Evolutionary conservation across 169 alveolate genomes (phyloP).

Genomic region (Eimeria tenella): DNA sequence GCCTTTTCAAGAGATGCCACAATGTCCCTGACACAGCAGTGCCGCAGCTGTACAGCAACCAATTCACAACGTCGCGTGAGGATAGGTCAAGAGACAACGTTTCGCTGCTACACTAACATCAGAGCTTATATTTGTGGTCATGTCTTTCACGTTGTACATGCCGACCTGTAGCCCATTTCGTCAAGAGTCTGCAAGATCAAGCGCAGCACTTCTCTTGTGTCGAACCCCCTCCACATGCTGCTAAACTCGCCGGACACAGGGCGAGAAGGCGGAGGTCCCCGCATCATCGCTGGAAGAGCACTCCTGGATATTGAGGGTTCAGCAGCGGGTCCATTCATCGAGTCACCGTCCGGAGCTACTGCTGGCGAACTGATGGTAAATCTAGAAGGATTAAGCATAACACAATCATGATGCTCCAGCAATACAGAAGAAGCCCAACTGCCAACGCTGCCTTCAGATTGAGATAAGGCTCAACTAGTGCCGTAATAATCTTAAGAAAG

Average conservation of each 20-base stretch:
- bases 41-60: not conserved
- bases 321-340: not conserved
- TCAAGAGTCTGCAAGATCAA: constrained; percentile 56
- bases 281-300: too few species aligned
- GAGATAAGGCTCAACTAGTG: too few species aligned
- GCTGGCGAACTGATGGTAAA: constrained; percentile 9
- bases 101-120: not conserved
- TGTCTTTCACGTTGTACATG: not conserved
- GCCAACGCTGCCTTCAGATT: too few species aligned
- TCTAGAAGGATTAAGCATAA: not conserved
- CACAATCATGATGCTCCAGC: constrained; percentile 35
- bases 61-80: too few species aligned
- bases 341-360: not conserved
- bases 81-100: too few species aligned
- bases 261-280: not conserved
- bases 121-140: too few species aligned
- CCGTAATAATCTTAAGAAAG: not conserved
- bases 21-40: constrained; percentile 10
- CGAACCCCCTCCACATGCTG: constrained; percentile 67
- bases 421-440: too few species aligned
- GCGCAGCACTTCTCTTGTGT: constrained; percentile 41
- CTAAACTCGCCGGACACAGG: constrained; percentile 2
- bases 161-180: constrained; percentile 71
- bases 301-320: too few species aligned
- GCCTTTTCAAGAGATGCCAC: constrained; percentile 63